Evolutionary conservation across 2,329 filamentous ascomycete genomes (phyloP).

Genomic region (Zelopaecilomyces penicillatus): DNA sequence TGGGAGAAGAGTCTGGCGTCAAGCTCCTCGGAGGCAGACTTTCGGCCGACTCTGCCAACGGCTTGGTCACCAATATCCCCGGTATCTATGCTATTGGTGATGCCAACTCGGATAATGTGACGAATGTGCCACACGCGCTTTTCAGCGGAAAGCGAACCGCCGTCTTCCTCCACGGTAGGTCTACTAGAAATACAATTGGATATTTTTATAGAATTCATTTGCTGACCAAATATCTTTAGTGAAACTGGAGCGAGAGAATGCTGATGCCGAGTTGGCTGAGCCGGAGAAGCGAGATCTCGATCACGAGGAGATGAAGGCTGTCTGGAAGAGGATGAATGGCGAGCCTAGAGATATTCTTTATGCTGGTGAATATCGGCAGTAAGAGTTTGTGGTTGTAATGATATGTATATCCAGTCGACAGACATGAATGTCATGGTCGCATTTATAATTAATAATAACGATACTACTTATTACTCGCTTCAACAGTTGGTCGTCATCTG

Average conservation of each 20-base stretch:
- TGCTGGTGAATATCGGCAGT: conserved; percentile 33
- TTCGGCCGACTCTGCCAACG: conserved; percentile 29
- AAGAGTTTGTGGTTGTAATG: not conserved
- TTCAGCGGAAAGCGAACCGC: conserved; percentile 50
- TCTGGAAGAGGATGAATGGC: conserved; percentile 41
- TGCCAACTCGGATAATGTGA: conserved; percentile 49
- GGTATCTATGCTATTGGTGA: conserved; percentile 53
- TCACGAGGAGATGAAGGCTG: conserved; percentile 26
- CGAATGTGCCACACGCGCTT: conserved; percentile 54
- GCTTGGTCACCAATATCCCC: conserved; percentile 40
- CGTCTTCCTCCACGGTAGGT: conserved; percentile 48
- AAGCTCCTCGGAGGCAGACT: conserved; percentile 35
- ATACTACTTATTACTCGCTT: too few relatives aligned
- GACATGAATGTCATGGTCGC: too few relatives aligned
- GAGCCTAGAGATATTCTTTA: conserved; percentile 34
- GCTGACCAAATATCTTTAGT: conserved; percentile 17
- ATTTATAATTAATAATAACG: too few relatives aligned
- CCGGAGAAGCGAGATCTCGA: conserved; percentile 14
- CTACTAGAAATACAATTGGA: conserved; percentile 3
- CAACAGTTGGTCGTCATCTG: too few relatives aligned
- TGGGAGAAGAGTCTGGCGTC: conserved; percentile 42
- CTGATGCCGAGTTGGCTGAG: conserved; percentile 24
- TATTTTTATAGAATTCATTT: not conserved
- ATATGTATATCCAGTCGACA: too few relatives aligned
- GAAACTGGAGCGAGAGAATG: conserved; percentile 33